A percentile compares a stretch with the other conserved stretches of the same genome.
phyloP scores from a whole-genome alignment of 1,284 basidiomycete species.

The Inonotus obliquus region DNA sequence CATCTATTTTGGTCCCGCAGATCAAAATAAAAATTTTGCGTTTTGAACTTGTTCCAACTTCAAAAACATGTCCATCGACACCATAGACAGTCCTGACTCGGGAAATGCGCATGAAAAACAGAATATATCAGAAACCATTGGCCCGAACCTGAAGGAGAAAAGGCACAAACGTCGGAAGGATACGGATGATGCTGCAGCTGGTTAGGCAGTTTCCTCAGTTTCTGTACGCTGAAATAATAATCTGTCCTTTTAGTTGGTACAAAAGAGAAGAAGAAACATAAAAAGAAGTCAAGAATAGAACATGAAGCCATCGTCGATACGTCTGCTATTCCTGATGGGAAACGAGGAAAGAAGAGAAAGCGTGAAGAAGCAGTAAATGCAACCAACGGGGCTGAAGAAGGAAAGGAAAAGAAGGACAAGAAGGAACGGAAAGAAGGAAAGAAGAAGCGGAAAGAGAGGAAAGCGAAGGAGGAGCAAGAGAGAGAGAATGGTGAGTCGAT shows the following conservation, averaged over 20 bases:
- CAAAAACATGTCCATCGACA: neutral
- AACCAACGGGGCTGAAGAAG: neutral
- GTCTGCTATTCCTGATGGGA: conserved; percentile 8
- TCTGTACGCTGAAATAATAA: neutral
- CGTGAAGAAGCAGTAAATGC: conserved; percentile 28
- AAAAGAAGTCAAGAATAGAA: neutral
- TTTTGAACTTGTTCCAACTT: neutral
- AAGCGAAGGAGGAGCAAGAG: conserved; percentile 25
- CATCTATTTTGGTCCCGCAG: too few species aligned
- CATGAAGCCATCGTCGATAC: neutral
- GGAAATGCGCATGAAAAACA: neutral
- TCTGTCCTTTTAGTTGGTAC: conserved; percentile 7
- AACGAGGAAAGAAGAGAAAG: conserved; percentile 32
- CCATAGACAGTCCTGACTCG: neutral
- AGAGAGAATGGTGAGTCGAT: neutral
- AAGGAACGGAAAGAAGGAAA: neutral
- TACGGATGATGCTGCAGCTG: neutral
- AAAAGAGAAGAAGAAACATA: conserved; percentile 27
- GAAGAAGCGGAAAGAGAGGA: neutral
- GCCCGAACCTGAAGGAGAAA: conserved; percentile 16
- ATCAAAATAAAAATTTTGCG: too few species aligned
- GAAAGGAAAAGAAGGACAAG: neutral
- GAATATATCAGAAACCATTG: neutral
- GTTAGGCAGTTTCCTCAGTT: conserved; percentile 6
- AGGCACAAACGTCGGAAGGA: conserved; percentile 24